These are phyloP conservation scores for Rhodotorula sp. DNA, from an alignment of 1,284 basidiomycete species.

Conservation along the genomic window DNA sequence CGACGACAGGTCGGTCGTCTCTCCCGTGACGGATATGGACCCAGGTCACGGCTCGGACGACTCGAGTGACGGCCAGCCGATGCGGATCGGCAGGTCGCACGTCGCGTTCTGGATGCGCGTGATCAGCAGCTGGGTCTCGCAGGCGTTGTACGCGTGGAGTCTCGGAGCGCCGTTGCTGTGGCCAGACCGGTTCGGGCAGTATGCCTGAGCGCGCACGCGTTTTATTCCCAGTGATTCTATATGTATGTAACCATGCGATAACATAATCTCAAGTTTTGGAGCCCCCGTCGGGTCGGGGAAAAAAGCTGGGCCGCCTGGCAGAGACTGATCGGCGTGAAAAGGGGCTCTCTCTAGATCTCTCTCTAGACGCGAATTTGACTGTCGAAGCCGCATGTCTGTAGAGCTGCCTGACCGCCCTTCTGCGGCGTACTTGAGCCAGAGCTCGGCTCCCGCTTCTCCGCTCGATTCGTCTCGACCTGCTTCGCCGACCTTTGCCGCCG, in stretches of 20 bases:
- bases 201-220: too few species aligned
- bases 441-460: background rate
- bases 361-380: background rate
- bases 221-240: background rate
- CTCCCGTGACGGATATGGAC: constrained; percentile 54
- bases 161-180: constrained; percentile 76
- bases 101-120: constrained; percentile 99
- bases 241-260: background rate
- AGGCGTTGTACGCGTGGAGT: constrained; percentile 85
- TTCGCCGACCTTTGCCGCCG: constrained; percentile 3
- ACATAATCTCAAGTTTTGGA: background rate
- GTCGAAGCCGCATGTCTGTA: background rate
- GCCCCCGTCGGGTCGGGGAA: too few species aligned
- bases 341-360: too few species aligned
- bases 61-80: constrained; percentile 60
- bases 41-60: too few species aligned
- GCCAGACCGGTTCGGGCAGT: constrained; percentile 60
- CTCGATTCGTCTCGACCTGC: constrained; percentile 5
- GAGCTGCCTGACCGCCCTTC: constrained; percentile 5
- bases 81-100: constrained; percentile 91
- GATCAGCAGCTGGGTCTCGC: constrained; percentile 91
- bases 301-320: too few species aligned
- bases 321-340: too few species aligned
- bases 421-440: constrained; percentile 7
- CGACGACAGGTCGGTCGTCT: constrained; percentile 66